These are phyloP conservation scores for Tieghemostelium lacteum DNA, from an alignment of 78 protist species.

Conservation along the genomic window DNA sequence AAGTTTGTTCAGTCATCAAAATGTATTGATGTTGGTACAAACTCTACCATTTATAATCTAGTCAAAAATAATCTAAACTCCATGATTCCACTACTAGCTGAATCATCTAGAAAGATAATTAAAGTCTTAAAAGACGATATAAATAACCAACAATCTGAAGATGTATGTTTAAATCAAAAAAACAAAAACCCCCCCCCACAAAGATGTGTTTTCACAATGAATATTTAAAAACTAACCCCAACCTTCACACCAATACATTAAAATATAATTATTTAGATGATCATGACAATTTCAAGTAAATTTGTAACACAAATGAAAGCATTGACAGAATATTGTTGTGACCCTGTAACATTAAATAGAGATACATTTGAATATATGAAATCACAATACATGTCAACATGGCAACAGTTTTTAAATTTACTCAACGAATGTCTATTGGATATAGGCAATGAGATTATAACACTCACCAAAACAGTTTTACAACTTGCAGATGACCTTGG, in stretches of 20 bases:
- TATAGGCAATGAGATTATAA: conserved; percentile 14
- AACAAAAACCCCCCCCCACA: background rate
- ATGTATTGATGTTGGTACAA: conserved; percentile 10
- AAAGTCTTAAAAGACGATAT: background rate
- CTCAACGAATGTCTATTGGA: conserved; percentile 13
- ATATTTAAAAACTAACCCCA: too few relatives aligned
- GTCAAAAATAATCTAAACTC: conserved; percentile 13
- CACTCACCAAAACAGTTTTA: background rate
- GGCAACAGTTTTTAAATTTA: background rate
- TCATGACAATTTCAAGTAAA: conserved; percentile 16
- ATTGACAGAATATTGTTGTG: conserved; percentile 47
- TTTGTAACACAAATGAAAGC: conserved; percentile 10
- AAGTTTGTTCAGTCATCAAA: background rate
- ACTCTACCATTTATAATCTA: conserved; percentile 17
- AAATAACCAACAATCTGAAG: background rate
- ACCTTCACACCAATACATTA: background rate
- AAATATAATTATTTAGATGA: background rate
- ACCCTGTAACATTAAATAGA: conserved; percentile 10
- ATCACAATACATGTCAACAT: background rate
- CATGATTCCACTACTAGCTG: conserved; percentile 13
- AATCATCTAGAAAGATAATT: conserved; percentile 23
- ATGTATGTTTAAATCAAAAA: conserved; percentile 4
- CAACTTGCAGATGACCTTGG: conserved; percentile 5
- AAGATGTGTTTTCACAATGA: too few relatives aligned
- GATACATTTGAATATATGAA: background rate